phyloP scores from a whole-genome alignment of 495 filamentous ascomycete genomes.

The Pseudomonodictys pantanalensis region DNA sequence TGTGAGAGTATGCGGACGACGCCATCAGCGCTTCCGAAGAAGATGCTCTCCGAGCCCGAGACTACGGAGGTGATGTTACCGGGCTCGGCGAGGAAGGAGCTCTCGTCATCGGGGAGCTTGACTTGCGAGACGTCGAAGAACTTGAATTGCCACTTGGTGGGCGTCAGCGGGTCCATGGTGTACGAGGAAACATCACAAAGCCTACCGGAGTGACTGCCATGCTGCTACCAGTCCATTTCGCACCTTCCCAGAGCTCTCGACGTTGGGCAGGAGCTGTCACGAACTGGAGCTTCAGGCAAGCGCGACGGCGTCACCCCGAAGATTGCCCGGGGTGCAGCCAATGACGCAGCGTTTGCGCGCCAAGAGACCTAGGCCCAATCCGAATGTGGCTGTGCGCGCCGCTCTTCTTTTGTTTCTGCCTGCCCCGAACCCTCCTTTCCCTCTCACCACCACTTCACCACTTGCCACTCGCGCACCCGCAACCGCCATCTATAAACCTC shows the following conservation, averaged over 20 bases:
- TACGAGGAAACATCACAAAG: neutral
- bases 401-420: neutral
- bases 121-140: constrained; percentile 94
- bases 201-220: constrained; percentile 43
- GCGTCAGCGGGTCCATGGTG: constrained; percentile 7
- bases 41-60: constrained; percentile 85
- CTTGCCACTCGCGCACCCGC: neutral
- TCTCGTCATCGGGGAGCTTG: constrained; percentile 70
- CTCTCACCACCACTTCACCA: neutral
- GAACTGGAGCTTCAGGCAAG: neutral
- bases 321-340: neutral
- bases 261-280: neutral
- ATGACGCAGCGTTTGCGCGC: neutral
- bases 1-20: constrained; percentile 80
- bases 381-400: neutral
- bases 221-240: neutral
- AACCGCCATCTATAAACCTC: no score
- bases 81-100: constrained; percentile 60
- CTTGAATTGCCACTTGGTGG: constrained; percentile 87
- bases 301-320: neutral
- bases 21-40: constrained; percentile 82
- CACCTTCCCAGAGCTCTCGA: constrained; percentile 8
- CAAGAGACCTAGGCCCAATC: neutral
- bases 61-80: constrained; percentile 63
- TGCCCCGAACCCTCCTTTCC: neutral